Percentiles rank a stretch among this genome's conserved stretches.
Conservation (phyloP, 208 protist species). For the Spongospora subterranea region DNA sequence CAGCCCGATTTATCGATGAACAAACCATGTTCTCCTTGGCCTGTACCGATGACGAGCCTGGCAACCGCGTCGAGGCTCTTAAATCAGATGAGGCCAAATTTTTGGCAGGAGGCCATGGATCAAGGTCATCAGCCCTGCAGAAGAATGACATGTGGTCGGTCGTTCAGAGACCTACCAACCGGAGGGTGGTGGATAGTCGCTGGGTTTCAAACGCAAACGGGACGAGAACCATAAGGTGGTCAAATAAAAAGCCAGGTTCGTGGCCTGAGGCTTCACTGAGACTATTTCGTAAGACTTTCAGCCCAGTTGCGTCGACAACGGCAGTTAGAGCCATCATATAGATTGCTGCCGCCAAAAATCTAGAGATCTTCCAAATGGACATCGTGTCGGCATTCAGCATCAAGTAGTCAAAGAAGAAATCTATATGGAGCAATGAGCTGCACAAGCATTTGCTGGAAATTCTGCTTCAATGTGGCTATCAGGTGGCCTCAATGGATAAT, state of each 20-base stretch:
- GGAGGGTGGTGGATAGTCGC: constrained; percentile 15
- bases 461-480: neutral
- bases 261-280: constrained; percentile 22
- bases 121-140: neutral
- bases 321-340: neutral
- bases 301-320: constrained; percentile 30
- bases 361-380: constrained; percentile 32
- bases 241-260: neutral
- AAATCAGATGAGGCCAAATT: neutral
- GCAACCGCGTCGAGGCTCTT: neutral
- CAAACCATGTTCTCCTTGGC: neutral
- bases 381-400: constrained; percentile 3
- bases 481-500: neutral
- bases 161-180: neutral
- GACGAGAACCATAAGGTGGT: neutral
- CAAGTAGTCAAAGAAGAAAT: constrained; percentile 11
- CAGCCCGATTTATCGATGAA: neutral
- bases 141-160: constrained; percentile 23
- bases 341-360: constrained; percentile 5
- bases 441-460: neutral
- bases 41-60: neutral
- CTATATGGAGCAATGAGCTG: constrained; percentile 51
- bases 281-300: constrained; percentile 25
- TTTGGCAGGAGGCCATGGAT: neutral
- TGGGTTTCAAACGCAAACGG: constrained; percentile 52